Conservation (phyloP, 306 rosid genomes). For the Pterocarpus macrocarpus region DNA sequence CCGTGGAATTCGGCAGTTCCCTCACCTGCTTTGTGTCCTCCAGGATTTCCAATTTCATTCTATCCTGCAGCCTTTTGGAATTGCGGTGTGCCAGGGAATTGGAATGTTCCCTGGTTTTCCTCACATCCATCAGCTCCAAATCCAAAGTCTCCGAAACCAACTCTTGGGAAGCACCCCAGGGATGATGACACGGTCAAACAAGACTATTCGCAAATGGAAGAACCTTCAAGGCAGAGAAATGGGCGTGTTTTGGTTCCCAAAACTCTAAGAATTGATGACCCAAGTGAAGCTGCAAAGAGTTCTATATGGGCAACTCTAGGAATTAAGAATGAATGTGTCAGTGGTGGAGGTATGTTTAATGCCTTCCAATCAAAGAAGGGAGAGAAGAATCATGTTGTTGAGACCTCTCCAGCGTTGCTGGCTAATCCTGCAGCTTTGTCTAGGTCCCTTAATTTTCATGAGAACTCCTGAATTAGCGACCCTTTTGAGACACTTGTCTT, state of each 20-base stretch:
- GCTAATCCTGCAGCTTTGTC: conserved; percentile 97
- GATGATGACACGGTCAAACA: conserved; percentile 52
- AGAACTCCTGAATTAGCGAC: conserved; percentile 57
- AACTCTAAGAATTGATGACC: conserved; percentile 85
- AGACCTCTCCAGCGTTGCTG: conserved; percentile 61
- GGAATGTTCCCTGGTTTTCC: conserved; percentile 71
- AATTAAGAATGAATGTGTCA: conserved; percentile 69
- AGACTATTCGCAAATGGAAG: conserved; percentile 50
- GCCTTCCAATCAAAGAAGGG: conserved; percentile 66
- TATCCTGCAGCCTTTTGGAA: conserved; percentile 77
- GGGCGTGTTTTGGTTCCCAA: conserved; percentile 83
- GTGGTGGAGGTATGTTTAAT: conserved; percentile 68
- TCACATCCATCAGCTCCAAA: conserved; percentile 51
- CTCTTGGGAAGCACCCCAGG: conserved; percentile 75
- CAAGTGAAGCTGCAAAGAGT: conserved; percentile 90
- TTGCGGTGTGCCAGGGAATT: conserved; percentile 60
- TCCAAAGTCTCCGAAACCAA: conserved; percentile 52
- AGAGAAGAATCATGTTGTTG: conserved; percentile 57
- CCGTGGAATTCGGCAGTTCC: conserved; percentile 70
- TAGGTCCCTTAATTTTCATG: conserved; percentile 85
- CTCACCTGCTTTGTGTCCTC: conserved; percentile 68
- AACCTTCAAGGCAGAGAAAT: conserved; percentile 60
- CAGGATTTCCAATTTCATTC: conserved; percentile 74
- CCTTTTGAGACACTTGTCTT: conserved; percentile 14
- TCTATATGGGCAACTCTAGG: conserved; percentile 94